Conservation (phyloP, 2,329 filamentous ascomycete species). For the Microdochium trichocladiopsis region DNA sequence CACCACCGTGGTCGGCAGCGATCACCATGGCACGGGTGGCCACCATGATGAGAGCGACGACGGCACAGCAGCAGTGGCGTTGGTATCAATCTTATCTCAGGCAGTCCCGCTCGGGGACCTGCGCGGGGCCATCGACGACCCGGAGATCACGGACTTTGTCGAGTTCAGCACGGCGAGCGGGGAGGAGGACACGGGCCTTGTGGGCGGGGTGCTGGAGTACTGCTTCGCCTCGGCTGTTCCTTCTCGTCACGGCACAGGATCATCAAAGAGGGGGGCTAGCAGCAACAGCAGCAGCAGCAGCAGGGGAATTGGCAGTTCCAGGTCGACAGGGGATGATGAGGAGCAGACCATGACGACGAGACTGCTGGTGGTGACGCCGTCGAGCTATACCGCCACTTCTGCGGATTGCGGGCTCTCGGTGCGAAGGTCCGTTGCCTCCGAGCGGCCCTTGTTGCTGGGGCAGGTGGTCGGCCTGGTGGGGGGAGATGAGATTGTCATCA, state of each 20-base stretch:
- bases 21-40: no score
- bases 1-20: no score
- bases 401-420: slow-evolving; percentile 7
- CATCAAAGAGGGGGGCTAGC: no score
- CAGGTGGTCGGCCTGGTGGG: slow-evolving; percentile 4
- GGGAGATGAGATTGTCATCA: neutral
- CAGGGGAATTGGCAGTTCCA: neutral
- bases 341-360: neutral
- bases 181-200: slow-evolving; percentile 7
- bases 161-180: slow-evolving; percentile 6
- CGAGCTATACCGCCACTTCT: slow-evolving; percentile 5
- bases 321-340: neutral
- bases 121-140: slow-evolving; percentile 3
- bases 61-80: neutral
- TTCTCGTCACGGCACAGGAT: no score
- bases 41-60: neutral
- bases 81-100: neutral
- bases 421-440: slow-evolving; percentile 5
- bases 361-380: slow-evolving; percentile 5
- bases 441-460: slow-evolving; percentile 5
- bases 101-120: slow-evolving; percentile 4
- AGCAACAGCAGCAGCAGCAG: neutral
- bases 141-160: slow-evolving; percentile 6
- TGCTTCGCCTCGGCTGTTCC: slow-evolving; percentile 5
- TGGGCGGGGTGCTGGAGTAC: slow-evolving; percentile 1